Base-by-base conservation (phyloP, 306 rosid species). In the Geum urbanum region DNA sequence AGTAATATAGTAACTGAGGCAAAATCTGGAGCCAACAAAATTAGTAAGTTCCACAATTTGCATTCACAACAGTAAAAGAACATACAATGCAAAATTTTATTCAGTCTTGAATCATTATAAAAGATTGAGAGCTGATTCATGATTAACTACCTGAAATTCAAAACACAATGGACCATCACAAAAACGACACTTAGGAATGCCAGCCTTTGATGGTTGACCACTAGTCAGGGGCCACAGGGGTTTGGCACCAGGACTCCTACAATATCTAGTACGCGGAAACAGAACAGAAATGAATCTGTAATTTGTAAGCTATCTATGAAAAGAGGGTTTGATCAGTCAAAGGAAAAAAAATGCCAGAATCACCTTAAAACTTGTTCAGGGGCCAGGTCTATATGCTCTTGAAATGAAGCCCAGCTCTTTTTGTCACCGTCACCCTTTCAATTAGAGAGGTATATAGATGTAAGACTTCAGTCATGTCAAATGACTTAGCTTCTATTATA, bases 191-290 rank as follows among this genome's bases (percentile, higher is more conserved):
- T 76, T 80, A 1, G 78, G 77, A 83, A 75, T 86, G 41, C 82
- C 91, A 27, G 62, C 85, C 52, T 73, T 79, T 0, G 92, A 89
- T 57, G 96, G 94, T 69, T 79, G 84, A 54, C 97, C 96, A 51
- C 94, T 85, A 49, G 86, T 71, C 74, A 79, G 57, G 7, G 90
- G 91, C 96, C 97, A 89, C 7, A 91, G 50, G 37, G 92, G 92
- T 77, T 71, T 85, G 8, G 88, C 80, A 41, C 78, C 74, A 14
- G 77, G 52, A 66, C 69, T 72, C 77, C 89, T 82, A 67, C 86
- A 86, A 61, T 91, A 91, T 84, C 97, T 91, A 82, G 73, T 54
- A 46, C 27, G 24, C 50, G 35, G 70, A 45, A 75, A 59, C 37
- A 68, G 14, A 47, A 16, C 35, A 50, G 5, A 54, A 41, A 50